Evolutionary conservation across 108 stramenopile species (phyloP), one percentile per base, ranked within the genome.

Genomic region (Epithemia pelagica): DNA sequence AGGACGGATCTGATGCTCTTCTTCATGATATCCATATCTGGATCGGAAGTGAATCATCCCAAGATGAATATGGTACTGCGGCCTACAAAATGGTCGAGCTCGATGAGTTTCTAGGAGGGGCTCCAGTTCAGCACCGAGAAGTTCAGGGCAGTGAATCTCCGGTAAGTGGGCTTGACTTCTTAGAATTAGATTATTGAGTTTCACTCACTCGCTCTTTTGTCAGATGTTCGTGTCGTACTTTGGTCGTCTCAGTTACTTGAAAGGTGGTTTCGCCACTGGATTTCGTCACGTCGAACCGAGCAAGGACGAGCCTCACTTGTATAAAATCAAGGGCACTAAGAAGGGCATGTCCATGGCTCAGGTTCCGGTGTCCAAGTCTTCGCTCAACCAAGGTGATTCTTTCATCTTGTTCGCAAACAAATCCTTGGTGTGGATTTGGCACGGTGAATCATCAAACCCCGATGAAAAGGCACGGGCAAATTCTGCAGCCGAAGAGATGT

Each of bases 81-180:
- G 96, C 78, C 54, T 79, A 79, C 71, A 95, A 95, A 74, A 87
- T 93, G 64, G 92, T 95, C 32, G 96, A 96, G 78, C 82, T 90
- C 56, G 96, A 97, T 70, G 93, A 95, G 30, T 65, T 74, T 8
- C 60, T 96, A 28, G 95, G 92, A 8, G 89, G 87, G 2, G 78
- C 67, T 19, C 78, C 94, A n/a, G 78, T 96, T 27, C 95, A 97
- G 75, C 91, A 91, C 74, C 84, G 96, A 20, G 92, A 97, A 67
- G 70, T 86, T 1, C 79, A 94, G 73, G 93, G 94, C 10, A 54
- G 71, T 33, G 96, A 96, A 80, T 82, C 84, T 19, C 54, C 60
- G 28, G 37, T 79, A 75, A 78, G 52, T n/a, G n/a, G n/a, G n/a
- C 52, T 19, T 52, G 18, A 15, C 52, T 19, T 52, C 52, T 20